These are phyloP conservation scores for Colletotrichum spinosum DNA, from an alignment of 2,329 filamentous ascomycete genomes.

Conservation along the genomic window DNA sequence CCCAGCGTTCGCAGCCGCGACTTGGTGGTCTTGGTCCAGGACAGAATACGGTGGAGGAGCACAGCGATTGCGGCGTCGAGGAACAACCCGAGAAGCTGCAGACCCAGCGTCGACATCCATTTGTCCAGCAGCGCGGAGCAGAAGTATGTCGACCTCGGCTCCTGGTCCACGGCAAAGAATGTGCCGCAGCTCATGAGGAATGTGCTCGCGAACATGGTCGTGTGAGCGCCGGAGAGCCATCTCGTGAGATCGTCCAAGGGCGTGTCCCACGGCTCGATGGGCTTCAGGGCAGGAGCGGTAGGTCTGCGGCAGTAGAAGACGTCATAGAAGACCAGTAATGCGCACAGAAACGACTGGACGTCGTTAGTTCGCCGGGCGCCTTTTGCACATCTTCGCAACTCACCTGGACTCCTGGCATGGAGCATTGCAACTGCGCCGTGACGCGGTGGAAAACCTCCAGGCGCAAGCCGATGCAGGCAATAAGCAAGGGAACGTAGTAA, in stretches of 20 bases:
- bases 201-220: constrained; percentile 50
- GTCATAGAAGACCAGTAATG: constrained; percentile 58
- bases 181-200: constrained; percentile 56
- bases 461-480: constrained; percentile 58
- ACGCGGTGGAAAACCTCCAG: constrained; percentile 61
- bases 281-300: constrained; percentile 46
- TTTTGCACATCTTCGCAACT: constrained; percentile 13
- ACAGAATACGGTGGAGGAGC: constrained; percentile 63
- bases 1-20: constrained; percentile 59
- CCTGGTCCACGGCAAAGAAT: constrained; percentile 53
- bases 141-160: constrained; percentile 61
- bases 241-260: constrained; percentile 59
- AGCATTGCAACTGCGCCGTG: constrained; percentile 62
- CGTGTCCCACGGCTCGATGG: constrained; percentile 61
- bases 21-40: constrained; percentile 62
- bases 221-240: constrained; percentile 59
- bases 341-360: constrained; percentile 59
- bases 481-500: constrained; percentile 57
- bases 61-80: constrained; percentile 60
- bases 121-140: constrained; percentile 60
- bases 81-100: constrained; percentile 58
- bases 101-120: constrained; percentile 47
- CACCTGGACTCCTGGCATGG: constrained; percentile 62
- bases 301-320: constrained; percentile 50
- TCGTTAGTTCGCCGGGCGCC: neutral